phyloP scores from a whole-genome alignment of 2,329 filamentous ascomycete genomes.

The Scorias spongiosa region DNA sequence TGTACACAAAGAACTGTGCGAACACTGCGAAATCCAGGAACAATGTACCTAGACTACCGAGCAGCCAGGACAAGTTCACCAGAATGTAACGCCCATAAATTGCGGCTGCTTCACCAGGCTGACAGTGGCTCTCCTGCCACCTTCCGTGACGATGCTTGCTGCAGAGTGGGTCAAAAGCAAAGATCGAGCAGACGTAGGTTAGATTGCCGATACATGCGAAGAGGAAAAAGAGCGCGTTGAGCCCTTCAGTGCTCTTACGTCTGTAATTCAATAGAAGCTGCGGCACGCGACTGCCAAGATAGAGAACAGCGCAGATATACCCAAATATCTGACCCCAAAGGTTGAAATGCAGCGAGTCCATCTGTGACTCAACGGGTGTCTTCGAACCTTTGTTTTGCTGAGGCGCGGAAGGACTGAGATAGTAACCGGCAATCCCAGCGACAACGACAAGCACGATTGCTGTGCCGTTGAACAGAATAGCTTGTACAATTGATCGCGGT shows the following conservation, averaged over 20 bases:
- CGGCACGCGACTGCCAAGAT: conserved; percentile 77
- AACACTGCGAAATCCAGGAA: conserved; percentile 77
- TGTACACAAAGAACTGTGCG: conserved; percentile 81
- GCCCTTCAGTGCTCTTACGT: conserved; percentile 82
- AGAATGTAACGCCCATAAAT: conserved; percentile 72
- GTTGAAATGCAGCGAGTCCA: conserved; percentile 49
- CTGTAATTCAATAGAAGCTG: conserved; percentile 86
- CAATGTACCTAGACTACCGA: conserved; percentile 77
- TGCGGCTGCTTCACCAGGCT: conserved; percentile 44
- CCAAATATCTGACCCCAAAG: conserved; percentile 78
- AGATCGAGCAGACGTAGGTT: conserved; percentile 81
- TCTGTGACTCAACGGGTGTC: conserved; percentile 22
- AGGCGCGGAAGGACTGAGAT: conserved; percentile 41
- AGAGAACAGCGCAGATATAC: conserved; percentile 77
- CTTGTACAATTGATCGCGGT: conserved; percentile 26
- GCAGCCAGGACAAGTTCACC: conserved; percentile 80
- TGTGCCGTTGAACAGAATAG: conserved; percentile 56
- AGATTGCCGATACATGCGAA: conserved; percentile 93
- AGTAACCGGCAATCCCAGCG: conserved; percentile 78
- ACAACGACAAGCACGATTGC: conserved; percentile 68
- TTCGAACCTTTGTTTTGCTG: conserved; percentile 6
- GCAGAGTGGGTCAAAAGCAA: conserved; percentile 74
- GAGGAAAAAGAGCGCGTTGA: conserved; percentile 87
- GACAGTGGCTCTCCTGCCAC: conserved; percentile 35
- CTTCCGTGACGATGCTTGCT: conserved; percentile 18